These are phyloP conservation scores for Stagonosporopsis cucurbitacearum DNA, from an alignment of 2,329 filamentous ascomycete species.

Conservation along the genomic window DNA sequence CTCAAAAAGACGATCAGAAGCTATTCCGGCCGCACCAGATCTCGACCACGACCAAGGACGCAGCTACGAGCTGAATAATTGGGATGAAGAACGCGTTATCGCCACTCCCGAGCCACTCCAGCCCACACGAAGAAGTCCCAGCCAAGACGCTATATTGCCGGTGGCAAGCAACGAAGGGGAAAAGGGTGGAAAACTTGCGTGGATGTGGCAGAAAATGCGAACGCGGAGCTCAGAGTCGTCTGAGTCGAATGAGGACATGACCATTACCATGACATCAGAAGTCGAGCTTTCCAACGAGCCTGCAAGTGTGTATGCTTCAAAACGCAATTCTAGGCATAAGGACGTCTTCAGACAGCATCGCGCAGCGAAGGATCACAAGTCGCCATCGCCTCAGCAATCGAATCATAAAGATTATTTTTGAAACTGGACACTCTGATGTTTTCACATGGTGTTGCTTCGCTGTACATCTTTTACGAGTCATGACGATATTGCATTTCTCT, in stretches of 20 bases:
- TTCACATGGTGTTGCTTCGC: background rate
- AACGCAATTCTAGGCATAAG: constrained; percentile 1
- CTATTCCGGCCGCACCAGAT: constrained; percentile 21
- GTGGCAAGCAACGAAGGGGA: background rate
- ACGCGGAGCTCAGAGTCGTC: background rate
- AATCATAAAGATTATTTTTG: background rate
- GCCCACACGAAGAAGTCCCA: constrained; percentile 4
- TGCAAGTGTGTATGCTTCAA: constrained; percentile 7
- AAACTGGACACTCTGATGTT: background rate
- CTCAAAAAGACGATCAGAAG: constrained; percentile 24
- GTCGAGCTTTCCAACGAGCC: constrained; percentile 24
- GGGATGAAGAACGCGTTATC: constrained; percentile 24
- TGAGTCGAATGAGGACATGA: constrained; percentile 21
- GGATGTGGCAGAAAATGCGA: constrained; percentile 25
- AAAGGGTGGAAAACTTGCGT: background rate
- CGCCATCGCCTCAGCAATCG: background rate
- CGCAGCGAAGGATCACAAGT: constrained; percentile 3
- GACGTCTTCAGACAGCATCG: constrained; percentile 3
- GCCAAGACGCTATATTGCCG: constrained; percentile 19
- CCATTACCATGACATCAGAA: constrained; percentile 29
- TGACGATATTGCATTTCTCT: constrained; percentile 10
- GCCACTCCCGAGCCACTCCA: background rate
- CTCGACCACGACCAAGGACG: constrained; percentile 21
- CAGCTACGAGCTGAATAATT: constrained; percentile 33
- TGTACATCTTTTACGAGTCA: constrained; percentile 2